Evolutionary conservation across 176 grass and related monocot genomes (phyloP).

Genomic region (Triticum timopheevii): DNA sequence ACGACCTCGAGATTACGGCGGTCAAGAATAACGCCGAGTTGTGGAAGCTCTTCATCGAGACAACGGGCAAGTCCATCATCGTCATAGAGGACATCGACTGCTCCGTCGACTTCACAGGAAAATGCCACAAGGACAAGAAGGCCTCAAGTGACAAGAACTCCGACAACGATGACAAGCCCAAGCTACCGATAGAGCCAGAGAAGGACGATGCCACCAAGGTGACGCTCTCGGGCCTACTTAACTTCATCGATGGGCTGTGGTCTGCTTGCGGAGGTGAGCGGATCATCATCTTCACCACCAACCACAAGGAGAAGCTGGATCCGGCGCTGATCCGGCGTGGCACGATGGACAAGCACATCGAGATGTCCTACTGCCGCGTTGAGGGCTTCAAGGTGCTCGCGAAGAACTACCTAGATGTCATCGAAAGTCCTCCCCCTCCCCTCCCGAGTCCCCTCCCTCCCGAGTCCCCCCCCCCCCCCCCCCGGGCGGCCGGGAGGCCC

Average conservation of each 20-base stretch:
- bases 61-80: conserved; percentile 56
- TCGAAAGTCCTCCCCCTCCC: too few relatives aligned
- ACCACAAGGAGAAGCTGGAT: conserved; percentile 50
- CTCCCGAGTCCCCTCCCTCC: too few relatives aligned
- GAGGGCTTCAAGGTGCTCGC: conserved; percentile 65
- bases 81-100: conserved; percentile 76
- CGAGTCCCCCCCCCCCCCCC: too few relatives aligned
- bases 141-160: background rate
- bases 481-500: too few relatives aligned
- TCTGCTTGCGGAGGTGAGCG: conserved; percentile 67
- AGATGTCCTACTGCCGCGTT: conserved; percentile 65
- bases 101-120: conserved; percentile 58
- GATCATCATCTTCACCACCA: conserved; percentile 5
- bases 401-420: conserved; percentile 45
- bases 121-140: conserved; percentile 2
- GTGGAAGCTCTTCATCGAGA: conserved; percentile 75
- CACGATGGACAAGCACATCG: conserved; percentile 86
- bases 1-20: background rate
- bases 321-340: conserved; percentile 56
- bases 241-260: conserved; percentile 79
- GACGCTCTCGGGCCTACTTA: conserved; percentile 61
- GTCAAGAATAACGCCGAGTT: conserved; percentile 61
- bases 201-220: background rate
- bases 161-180: too few relatives aligned
- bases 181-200: too few relatives aligned